phyloP scores from a whole-genome alignment of 768 basidiomycete genomes.

The Lactarius deliciosus region DNA sequence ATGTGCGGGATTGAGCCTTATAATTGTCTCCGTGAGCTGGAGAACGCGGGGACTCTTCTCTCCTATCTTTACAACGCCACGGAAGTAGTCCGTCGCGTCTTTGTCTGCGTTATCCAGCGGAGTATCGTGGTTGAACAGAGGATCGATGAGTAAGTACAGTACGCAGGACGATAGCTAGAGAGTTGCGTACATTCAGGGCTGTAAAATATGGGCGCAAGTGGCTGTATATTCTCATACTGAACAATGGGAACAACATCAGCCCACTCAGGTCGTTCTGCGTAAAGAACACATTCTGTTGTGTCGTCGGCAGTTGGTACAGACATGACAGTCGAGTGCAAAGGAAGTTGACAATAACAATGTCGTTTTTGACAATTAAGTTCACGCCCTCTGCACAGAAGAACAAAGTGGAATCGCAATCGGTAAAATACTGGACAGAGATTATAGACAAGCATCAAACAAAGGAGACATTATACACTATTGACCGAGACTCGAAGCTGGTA shows the following conservation, averaged over 20 bases:
- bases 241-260: conserved; percentile 72
- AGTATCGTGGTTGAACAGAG: conserved; percentile 12
- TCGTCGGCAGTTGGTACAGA: conserved; percentile 6
- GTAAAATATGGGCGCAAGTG: conserved; percentile 93
- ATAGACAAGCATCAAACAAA: conserved; percentile 22
- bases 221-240: conserved; percentile 76
- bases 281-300: conserved; percentile 38
- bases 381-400: neutral
- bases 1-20: conserved; percentile 91
- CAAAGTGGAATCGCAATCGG: conserved; percentile 1
- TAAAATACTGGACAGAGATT: conserved; percentile 12
- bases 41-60: conserved; percentile 84
- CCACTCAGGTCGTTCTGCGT: conserved; percentile 72
- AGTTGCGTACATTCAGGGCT: conserved; percentile 72
- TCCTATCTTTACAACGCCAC: conserved; percentile 71
- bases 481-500: conserved; percentile 4
- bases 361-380: neutral
- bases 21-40: conserved; percentile 84
- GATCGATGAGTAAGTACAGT: conserved; percentile 31
- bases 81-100: conserved; percentile 91
- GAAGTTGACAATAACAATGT: too few species aligned
- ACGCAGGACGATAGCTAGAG: conserved; percentile 8
- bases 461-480: conserved; percentile 27
- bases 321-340: conserved; percentile 8
- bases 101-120: conserved; percentile 56